Percentiles rank a stretch among this genome's conserved stretches.
These are phyloP conservation scores for Cladosporium sp. DNA, from an alignment of 2,329 filamentous ascomycete genomes.

Conservation along the genomic window DNA sequence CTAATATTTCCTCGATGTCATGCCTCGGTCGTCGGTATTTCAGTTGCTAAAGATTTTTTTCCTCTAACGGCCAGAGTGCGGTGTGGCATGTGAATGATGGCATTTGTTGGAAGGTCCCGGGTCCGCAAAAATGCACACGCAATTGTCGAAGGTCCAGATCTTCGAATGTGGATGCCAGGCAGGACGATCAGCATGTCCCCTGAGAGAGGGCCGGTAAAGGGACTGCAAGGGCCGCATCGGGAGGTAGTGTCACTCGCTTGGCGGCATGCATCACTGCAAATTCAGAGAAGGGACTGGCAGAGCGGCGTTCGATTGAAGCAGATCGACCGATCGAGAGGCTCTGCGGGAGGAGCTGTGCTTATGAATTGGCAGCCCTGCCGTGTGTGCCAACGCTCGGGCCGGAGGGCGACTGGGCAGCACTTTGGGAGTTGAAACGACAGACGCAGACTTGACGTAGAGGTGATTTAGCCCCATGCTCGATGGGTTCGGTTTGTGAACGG, in stretches of 20 bases:
- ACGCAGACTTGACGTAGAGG: not conserved
- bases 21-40: not conserved
- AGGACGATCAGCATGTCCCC: slow-evolving; percentile 7
- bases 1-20: not conserved
- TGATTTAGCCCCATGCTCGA: not conserved
- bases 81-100: not conserved
- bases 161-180: not conserved
- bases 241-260: not conserved
- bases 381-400: slow-evolving; percentile 11
- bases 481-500: not conserved
- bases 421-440: slow-evolving; percentile 1
- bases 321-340: slow-evolving; percentile 15
- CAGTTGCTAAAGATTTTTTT: not conserved
- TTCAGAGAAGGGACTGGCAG: slow-evolving; percentile 1
- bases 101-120: not conserved
- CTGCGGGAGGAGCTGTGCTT: slow-evolving; percentile 2
- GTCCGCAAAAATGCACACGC: not conserved
- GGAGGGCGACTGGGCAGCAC: not conserved
- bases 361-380: slow-evolving; percentile 2
- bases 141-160: slow-evolving; percentile 3
- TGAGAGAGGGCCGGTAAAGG: not conserved
- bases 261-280: not conserved
- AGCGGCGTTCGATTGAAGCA: slow-evolving; percentile 2
- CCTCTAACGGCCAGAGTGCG: not conserved
- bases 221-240: not conserved